Percentiles rank a stretch among this genome's conserved stretches.
Evolutionary conservation across 2,329 filamentous ascomycete genomes (phyloP).

Genomic region (Fusarium sp.): DNA sequence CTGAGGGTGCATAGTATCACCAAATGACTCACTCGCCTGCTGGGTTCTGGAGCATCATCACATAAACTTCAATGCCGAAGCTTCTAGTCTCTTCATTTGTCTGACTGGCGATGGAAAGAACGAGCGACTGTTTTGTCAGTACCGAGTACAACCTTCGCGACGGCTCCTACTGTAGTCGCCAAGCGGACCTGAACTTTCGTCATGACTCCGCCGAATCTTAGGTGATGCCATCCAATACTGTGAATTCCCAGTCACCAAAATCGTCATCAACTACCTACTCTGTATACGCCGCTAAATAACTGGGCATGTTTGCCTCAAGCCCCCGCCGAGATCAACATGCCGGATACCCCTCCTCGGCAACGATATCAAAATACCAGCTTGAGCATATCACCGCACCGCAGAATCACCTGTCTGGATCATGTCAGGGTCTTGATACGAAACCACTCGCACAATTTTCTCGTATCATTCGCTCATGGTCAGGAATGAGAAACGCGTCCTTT

Average conservation of each 20-base stretch:
- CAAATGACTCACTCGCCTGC: neutral
- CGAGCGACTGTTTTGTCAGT: neutral
- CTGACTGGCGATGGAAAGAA: neutral
- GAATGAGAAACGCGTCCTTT: slow-evolving; percentile 32
- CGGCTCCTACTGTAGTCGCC: neutral
- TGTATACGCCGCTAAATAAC: slow-evolving; percentile 1
- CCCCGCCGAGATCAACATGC: slow-evolving; percentile 9
- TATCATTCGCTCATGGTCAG: neutral
- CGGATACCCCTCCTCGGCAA: slow-evolving; percentile 16
- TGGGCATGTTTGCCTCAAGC: slow-evolving; percentile 9
- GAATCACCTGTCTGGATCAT: neutral
- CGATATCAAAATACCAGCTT: slow-evolving; percentile 13
- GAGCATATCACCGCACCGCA: neutral
- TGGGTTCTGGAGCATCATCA: neutral
- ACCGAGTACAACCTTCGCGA: neutral
- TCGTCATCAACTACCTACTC: slow-evolving; percentile 12
- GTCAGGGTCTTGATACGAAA: neutral
- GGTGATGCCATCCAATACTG: neutral
- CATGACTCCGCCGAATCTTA: slow-evolving; percentile 28
- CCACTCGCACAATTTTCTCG: neutral
- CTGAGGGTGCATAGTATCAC: slow-evolving; percentile 2
- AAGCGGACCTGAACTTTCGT: slow-evolving; percentile 16
- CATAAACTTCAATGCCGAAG: neutral
- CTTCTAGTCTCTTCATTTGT: neutral
- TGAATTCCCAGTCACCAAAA: neutral